phyloP scores from a whole-genome alignment of 176 grass and related monocot genomes.

The Microstegium vimineum region DNA sequence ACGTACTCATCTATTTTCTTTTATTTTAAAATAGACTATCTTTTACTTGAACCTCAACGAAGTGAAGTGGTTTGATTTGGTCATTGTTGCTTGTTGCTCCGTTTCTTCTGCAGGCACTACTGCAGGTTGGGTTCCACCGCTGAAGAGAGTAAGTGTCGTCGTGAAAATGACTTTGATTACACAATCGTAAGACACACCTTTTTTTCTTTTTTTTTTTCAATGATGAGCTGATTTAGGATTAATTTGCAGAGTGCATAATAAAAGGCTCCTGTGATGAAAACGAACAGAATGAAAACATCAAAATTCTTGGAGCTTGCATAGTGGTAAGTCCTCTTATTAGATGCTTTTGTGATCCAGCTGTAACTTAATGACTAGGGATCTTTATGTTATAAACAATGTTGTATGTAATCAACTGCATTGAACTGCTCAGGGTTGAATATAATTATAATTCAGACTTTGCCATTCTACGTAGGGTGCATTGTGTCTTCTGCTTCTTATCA shows the following conservation, averaged over 20 bases:
- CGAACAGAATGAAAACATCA: slow-evolving; percentile 16
- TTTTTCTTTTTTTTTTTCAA: too few relatives aligned
- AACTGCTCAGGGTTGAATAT: neutral
- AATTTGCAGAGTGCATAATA: slow-evolving; percentile 67
- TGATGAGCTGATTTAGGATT: slow-evolving; percentile 8
- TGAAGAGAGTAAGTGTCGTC: slow-evolving; percentile 59
- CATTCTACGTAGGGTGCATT: slow-evolving; percentile 47
- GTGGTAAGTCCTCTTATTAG: slow-evolving; percentile 51
- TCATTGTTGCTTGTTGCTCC: neutral
- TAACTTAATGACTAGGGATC: neutral
- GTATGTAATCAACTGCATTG: neutral
- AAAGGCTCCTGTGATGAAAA: slow-evolving; percentile 47
- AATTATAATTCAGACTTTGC: neutral
- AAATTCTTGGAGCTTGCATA: slow-evolving; percentile 43
- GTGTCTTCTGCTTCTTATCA: slow-evolving; percentile 54
- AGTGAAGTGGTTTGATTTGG: neutral
- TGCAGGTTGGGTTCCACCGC: slow-evolving; percentile 74
- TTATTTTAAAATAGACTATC: neutral
- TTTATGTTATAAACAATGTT: neutral
- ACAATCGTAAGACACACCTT: neutral
- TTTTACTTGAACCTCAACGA: neutral
- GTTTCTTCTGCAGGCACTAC: slow-evolving; percentile 70
- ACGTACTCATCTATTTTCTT: slow-evolving; percentile 41
- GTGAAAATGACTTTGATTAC: neutral
- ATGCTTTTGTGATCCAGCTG: neutral